Evolutionary conservation across 257 asterid genomes (phyloP).

Genomic region (Plectranthus barbatus): DNA sequence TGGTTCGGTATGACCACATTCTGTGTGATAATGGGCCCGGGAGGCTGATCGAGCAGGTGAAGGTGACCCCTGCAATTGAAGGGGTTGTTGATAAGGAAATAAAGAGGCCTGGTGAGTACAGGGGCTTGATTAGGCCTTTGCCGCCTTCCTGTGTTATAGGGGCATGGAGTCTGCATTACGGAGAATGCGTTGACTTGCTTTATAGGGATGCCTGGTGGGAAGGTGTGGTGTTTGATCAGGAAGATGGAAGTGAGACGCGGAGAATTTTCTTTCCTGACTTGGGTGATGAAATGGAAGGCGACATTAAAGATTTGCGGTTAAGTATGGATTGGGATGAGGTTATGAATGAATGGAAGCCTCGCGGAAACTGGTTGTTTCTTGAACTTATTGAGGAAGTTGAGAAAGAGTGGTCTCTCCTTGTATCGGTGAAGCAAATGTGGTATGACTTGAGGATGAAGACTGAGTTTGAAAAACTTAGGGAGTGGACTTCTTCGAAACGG

Average conservation of each 20-base stretch:
- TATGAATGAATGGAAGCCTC: slow-evolving; percentile 55
- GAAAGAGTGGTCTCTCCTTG: slow-evolving; percentile 40
- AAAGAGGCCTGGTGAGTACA: slow-evolving; percentile 4
- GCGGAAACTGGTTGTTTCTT: slow-evolving; percentile 68
- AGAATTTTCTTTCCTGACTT: slow-evolving; percentile 75
- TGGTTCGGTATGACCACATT: slow-evolving; percentile 46
- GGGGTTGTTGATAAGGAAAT: slow-evolving; percentile 22
- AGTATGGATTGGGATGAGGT: slow-evolving; percentile 78
- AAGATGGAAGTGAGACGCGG: slow-evolving; percentile 40
- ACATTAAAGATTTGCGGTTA: slow-evolving; percentile 35
- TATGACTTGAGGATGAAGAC: slow-evolving; percentile 53
- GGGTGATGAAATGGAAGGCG: slow-evolving; percentile 68
- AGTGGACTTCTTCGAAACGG: slow-evolving; percentile 47
- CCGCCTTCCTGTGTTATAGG: slow-evolving; percentile 28
- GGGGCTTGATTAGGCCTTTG: slow-evolving; percentile 70
- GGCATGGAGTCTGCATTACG: slow-evolving; percentile 37
- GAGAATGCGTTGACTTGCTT: slow-evolving; percentile 60
- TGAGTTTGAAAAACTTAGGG: slow-evolving; percentile 37
- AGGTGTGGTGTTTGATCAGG: slow-evolving; percentile 73
- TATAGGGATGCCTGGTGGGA: slow-evolving; percentile 90
- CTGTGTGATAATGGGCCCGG: slow-evolving; percentile 38
- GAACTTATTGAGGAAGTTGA: slow-evolving; percentile 55
- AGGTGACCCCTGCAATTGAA: slow-evolving; percentile 41
- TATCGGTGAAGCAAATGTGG: slow-evolving; percentile 86
- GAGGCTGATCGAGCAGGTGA: slow-evolving; percentile 39